phyloP scores from a whole-genome alignment of 495 filamentous ascomycete genomes.

The Lasiosphaeria hispida region DNA sequence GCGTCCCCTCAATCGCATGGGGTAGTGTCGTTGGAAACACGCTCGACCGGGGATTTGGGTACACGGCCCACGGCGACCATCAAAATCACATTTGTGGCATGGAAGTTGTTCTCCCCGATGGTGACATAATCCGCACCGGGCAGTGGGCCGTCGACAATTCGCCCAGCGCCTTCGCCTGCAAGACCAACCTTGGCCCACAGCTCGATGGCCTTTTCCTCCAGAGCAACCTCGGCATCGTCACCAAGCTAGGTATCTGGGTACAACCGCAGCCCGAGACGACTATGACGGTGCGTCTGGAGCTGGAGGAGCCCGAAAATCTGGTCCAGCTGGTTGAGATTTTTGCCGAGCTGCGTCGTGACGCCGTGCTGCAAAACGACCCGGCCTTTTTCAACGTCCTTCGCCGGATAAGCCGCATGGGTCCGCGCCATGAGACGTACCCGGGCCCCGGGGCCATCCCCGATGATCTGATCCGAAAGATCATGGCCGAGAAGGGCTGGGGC shows the following conservation, averaged over 20 bases:
- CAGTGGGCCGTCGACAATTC: conserved; percentile 41
- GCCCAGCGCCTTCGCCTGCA: conserved; percentile 25
- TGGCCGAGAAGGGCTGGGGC: too few relatives aligned
- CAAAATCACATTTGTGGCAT: conserved; percentile 45
- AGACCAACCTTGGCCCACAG: conserved; percentile 32
- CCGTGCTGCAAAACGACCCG: too few relatives aligned
- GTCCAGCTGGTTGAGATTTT: conserved; percentile 22
- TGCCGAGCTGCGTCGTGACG: conserved; percentile 15
- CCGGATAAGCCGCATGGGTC: too few relatives aligned
- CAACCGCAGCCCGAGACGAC: conserved; percentile 43
- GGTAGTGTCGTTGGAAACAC: conserved; percentile 55
- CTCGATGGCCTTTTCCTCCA: conserved; percentile 47
- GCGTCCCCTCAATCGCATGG: conserved; percentile 51
- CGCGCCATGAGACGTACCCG: too few relatives aligned
- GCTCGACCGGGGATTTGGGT: conserved; percentile 39
- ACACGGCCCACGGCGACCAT: conserved; percentile 49
- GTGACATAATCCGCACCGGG: conserved; percentile 46
- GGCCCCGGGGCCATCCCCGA: too few relatives aligned
- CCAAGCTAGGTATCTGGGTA: conserved; percentile 43
- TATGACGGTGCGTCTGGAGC: conserved; percentile 42
- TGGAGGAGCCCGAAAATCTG: conserved; percentile 42
- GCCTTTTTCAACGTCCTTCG: too few relatives aligned
- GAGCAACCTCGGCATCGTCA: conserved; percentile 45
- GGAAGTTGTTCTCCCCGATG: conserved; percentile 49
- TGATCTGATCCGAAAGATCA: too few relatives aligned